Evolutionary conservation across 768 basidiomycete genomes (phyloP).

Genomic region (Daedalea quercina): DNA sequence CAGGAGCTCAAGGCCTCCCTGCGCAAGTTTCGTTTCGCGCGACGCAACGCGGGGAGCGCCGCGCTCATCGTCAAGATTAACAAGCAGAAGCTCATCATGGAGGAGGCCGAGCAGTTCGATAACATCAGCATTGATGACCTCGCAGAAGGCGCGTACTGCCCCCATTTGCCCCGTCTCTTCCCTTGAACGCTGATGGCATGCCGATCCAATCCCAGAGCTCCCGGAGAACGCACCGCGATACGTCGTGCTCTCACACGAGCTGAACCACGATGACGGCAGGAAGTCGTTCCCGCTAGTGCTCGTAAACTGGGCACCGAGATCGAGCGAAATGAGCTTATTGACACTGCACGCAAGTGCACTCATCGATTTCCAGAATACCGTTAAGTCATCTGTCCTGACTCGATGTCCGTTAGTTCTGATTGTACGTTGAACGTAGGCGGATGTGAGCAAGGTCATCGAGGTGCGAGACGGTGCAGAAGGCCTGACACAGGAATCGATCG

Average conservation of each 20-base stretch:
- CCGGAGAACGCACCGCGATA: conserved; percentile 86
- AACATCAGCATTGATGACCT: conserved; percentile 76
- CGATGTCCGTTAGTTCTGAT: too few species aligned
- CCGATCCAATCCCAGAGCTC: conserved; percentile 46
- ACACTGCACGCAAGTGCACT: conserved; percentile 80
- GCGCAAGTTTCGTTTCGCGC: conserved; percentile 75
- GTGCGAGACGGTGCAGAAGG: conserved; percentile 76
- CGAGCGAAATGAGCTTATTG: conserved; percentile 66
- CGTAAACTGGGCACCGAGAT: conserved; percentile 81
- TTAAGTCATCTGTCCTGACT: conserved; percentile 29
- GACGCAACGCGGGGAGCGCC: conserved; percentile 59
- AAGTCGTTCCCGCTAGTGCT: conserved; percentile 81
- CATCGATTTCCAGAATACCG: conserved; percentile 72
- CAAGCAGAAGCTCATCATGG: conserved; percentile 74
- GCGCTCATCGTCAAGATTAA: conserved; percentile 89
- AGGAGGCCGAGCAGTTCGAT: conserved; percentile 76
- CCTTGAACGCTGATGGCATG: background rate
- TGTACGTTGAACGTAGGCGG: conserved; percentile 39
- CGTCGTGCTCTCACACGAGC: conserved; percentile 77
- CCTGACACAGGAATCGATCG: conserved; percentile 66
- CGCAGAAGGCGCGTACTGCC: conserved; percentile 57
- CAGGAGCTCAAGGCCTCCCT: conserved; percentile 69
- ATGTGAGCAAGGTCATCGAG: conserved; percentile 76
- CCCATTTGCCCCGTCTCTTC: too few species aligned
- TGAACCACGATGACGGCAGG: conserved; percentile 74